Evolutionary conservation across 805 yeast genomes (phyloP), one percentile per base, ranked within the genome.

Genomic region (Kuraishia floccosa): DNA sequence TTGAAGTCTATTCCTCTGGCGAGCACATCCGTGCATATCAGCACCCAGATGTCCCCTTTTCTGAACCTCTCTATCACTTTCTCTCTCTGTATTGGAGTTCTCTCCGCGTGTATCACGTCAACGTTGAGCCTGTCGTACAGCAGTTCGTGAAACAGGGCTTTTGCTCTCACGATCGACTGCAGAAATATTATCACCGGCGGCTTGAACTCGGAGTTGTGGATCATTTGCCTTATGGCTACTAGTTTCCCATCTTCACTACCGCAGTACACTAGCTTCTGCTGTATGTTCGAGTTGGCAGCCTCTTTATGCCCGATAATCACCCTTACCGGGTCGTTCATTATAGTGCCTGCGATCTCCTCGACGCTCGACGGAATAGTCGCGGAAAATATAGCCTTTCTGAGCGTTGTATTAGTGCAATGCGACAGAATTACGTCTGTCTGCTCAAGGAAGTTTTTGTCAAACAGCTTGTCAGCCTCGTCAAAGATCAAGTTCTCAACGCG

Each of bases 1-100:
- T 85, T 85, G 60, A 91, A 91, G 54, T 91, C 98, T 35, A 91
- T 83, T 64, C 99, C 99, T 60, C 99, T 74, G 3, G 96, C 80
- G 33, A 91, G 61, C 29, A 91, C 95, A 56, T 91, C 99, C 0
- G 99, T 91, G 52, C 96, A 86, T 32, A 91, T 89, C 39, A 91
- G 65, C 28, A 91, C 94, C 98, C 98, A 91, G 19, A 87, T 65
- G 19, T 89, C 93, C 17, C 98, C 99, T 33, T 67, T 69, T 52
- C 76, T 83, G 60, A 91, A 91, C 41, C 81, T 63, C 47, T 82
- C 82, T 38, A 91, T 82, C 13, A 81, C 81, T 25, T 72, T 75
- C 36, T 83, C 85, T 58, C 98, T 72, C 58, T 91, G 97, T 20
- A 70, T 65, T 32, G 79, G 85, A 0, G 96, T 81, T 54, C 93